A percentile compares a stretch with the other conserved stretches of the same genome.
phyloP scores from a whole-genome alignment of 768 basidiomycete genomes.

The Coprinopsis cinerea region DNA sequence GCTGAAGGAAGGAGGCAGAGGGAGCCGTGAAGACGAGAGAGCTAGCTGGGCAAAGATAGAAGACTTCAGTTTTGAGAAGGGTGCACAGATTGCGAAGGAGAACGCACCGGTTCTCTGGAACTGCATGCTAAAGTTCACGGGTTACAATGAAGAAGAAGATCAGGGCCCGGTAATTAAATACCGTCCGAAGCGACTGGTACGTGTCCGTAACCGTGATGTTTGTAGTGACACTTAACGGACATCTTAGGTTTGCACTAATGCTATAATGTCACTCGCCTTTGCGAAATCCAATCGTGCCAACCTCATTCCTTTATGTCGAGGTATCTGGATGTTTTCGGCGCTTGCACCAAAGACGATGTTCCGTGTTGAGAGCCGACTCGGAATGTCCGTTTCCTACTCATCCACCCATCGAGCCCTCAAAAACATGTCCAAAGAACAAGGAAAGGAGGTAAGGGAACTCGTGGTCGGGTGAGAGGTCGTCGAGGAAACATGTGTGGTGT shows the following conservation, averaged over 20 bases:
- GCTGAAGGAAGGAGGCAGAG: too few relatives aligned
- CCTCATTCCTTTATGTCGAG: slow-evolving; percentile 14
- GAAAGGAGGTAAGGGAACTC: background rate
- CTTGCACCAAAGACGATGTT: slow-evolving; percentile 15
- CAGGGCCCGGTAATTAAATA: too few relatives aligned
- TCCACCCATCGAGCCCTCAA: slow-evolving; percentile 14
- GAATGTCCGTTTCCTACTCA: slow-evolving; percentile 13
- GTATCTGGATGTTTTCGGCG: slow-evolving; percentile 16
- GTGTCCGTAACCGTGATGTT: background rate
- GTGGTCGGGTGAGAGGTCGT: background rate
- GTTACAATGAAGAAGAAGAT: too few relatives aligned
- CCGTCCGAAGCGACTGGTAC: slow-evolving; percentile 12
- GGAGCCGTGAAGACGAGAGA: too few relatives aligned
- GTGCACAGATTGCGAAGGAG: background rate
- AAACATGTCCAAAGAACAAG: slow-evolving; percentile 11
- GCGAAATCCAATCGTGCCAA: slow-evolving; percentile 12
- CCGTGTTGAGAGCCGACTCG: slow-evolving; percentile 15
- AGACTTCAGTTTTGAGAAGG: background rate
- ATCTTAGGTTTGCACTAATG: slow-evolving; percentile 13
- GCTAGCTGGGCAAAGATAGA: slow-evolving; percentile 8
- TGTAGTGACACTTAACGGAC: background rate
- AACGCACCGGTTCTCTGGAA: slow-evolving; percentile 7
- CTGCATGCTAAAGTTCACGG: too few relatives aligned
- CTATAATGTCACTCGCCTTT: slow-evolving; percentile 17
- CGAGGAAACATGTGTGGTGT: background rate